Evolutionary conservation across 163 green algal species (phyloP), one percentile per base, ranked within the genome.

Genomic region (Coccomyxa subellipsoidea): DNA sequence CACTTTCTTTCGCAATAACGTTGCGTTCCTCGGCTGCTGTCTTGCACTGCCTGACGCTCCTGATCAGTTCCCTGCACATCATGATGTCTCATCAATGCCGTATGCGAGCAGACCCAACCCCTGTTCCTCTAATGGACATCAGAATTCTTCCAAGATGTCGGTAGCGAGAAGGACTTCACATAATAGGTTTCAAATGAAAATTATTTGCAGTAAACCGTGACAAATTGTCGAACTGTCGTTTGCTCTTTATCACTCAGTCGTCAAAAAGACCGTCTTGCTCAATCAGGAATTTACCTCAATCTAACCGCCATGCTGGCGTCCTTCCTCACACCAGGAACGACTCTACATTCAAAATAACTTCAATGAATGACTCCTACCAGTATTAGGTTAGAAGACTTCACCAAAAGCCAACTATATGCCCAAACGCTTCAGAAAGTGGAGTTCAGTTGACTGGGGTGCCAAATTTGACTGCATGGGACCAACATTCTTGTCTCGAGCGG

Each of bases 21-120:
- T 94, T 91, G 0, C 97, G 90, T 90, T 99, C 97, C 85, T 99
- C 94, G 18, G 94, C 94, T n/a, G 96, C 94, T 10, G 97, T 99
- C 88, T 99, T 99, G 78, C 91, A 96, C 9, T 90, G 85, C 4
- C 96, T 87, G 4, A 99, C 95, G 12, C 78, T 78, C 27, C 92
- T 87, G 78, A 99, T 98, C 18, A 99, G 90, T 73, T 96, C 93
- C 82, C 92, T 94, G 87, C 80, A 29, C 32, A 77, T 25, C n/a
- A 73, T 59, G 23, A 59, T 18, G 23, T 18, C 23, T 18, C 0
- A 59, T 59, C 47, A 59, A 59, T 18, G 47, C 1, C 23, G 47
- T 18, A 27, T 18, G 5, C 23, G 21, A 1, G 47, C 47, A 59
- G 47, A 59, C 47, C 47, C 47, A 59, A 59, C 47, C n/a, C n/a